phyloP scores from a whole-genome alignment of 2,329 filamentous ascomycete genomes.

The Ceratocystis albifundus region DNA sequence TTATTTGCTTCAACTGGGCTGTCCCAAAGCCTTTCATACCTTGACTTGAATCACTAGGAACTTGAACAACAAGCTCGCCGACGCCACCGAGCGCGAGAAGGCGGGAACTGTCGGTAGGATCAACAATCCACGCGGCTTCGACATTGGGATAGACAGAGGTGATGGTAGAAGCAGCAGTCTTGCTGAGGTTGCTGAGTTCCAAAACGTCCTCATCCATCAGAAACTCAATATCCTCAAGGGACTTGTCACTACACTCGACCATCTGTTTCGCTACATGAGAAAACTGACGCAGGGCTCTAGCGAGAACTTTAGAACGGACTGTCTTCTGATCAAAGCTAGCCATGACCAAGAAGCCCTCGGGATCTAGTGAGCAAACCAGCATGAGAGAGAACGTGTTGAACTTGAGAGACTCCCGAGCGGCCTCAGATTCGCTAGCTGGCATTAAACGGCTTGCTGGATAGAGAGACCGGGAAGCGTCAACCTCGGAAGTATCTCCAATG shows the following conservation, averaged over 20 bases:
- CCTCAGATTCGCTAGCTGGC: constrained; percentile 44
- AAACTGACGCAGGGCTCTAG: constrained; percentile 43
- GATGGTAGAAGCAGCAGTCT: constrained; percentile 25
- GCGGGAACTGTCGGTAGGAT: constrained; percentile 30
- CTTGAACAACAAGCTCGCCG: constrained; percentile 37
- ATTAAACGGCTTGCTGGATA: constrained; percentile 42
- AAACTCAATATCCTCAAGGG: constrained; percentile 30
- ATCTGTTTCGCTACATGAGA: constrained; percentile 41
- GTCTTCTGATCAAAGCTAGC: constrained; percentile 55
- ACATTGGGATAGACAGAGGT: constrained; percentile 26
- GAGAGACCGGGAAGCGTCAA: constrained; percentile 23
- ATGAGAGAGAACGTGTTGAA: constrained; percentile 52
- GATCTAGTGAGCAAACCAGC: constrained; percentile 50
- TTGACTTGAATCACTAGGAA: constrained; percentile 16
- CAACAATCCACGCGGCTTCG: constrained; percentile 34
- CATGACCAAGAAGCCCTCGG: constrained; percentile 46
- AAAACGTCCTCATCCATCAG: constrained; percentile 30
- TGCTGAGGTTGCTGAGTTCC: constrained; percentile 29
- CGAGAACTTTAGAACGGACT: constrained; percentile 41
- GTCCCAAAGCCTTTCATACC: constrained; percentile 15
- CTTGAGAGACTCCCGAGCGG: constrained; percentile 48
- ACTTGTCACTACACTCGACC: constrained; percentile 31
- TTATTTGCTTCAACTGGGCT: constrained; percentile 26
- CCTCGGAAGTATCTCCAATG: constrained; percentile 26
- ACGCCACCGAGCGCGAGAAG: constrained; percentile 34